Percentiles rank a stretch among this genome's conserved stretches.
These are phyloP conservation scores for Lycium barbarum DNA, from an alignment of 257 asterid species.

Conservation along the genomic window DNA sequence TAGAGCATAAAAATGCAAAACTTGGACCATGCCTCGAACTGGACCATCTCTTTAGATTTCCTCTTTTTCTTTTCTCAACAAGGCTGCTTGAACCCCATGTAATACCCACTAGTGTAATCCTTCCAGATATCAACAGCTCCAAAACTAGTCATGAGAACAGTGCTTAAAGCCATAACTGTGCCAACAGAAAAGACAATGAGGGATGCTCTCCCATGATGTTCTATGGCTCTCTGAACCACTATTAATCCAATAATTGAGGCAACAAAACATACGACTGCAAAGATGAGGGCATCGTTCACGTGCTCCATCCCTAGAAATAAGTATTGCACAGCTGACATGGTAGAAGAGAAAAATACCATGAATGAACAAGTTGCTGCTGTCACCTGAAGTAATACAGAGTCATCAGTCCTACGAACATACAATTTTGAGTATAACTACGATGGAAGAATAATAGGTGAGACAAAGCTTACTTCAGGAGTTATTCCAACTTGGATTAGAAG, in stretches of 20 bases:
- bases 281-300: conserved; percentile 48
- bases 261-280: conserved; percentile 62
- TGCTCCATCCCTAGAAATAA: conserved; percentile 79
- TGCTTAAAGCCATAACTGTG: conserved; percentile 80
- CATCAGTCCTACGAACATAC: neutral
- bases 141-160: conserved; percentile 71
- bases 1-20: neutral
- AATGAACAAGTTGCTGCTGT: conserved; percentile 91
- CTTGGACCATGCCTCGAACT: neutral
- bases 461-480: conserved; percentile 68
- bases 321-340: conserved; percentile 86
- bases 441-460: neutral
- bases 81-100: conserved; percentile 85
- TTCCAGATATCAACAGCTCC: conserved; percentile 81
- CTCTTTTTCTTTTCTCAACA: conserved; percentile 45
- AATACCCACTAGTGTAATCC: conserved; percentile 64
- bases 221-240: conserved; percentile 64
- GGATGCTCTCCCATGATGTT: conserved; percentile 77
- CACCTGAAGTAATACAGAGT: conserved; percentile 46
- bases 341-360: conserved; percentile 91
- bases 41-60: neutral
- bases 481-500: conserved; percentile 83
- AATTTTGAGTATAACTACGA: neutral
- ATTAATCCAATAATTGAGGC: conserved; percentile 67
- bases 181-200: conserved; percentile 87